Conservation (phyloP, 2,329 filamentous ascomycete species). For the Trichoderma atroviride region DNA sequence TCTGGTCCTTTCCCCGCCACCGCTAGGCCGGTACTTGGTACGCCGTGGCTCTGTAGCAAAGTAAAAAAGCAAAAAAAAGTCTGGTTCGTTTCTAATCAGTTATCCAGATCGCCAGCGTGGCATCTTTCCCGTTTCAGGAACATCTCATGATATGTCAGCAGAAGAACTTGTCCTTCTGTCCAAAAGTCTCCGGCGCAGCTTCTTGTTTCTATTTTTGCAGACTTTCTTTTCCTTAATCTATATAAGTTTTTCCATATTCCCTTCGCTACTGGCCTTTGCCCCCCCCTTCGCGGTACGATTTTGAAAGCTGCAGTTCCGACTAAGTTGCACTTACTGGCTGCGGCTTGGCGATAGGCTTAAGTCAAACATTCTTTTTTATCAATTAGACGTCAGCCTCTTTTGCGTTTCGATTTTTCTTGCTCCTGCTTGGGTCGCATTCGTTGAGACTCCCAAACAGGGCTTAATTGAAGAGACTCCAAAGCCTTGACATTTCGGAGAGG, state of each 20-base stretch:
- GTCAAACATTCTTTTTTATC: slow-evolving; percentile 9
- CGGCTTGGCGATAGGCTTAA: slow-evolving; percentile 16
- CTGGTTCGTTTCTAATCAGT: slow-evolving; percentile 5
- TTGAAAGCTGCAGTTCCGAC: background rate
- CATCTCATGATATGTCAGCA: slow-evolving; percentile 27
- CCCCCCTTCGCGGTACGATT: background rate
- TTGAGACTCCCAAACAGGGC: background rate
- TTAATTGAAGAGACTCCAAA: background rate
- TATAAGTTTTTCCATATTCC: slow-evolving; percentile 10
- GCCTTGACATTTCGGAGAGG: background rate
- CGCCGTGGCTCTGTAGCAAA: background rate
- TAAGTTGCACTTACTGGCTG: slow-evolving; percentile 12
- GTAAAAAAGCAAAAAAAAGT: background rate
- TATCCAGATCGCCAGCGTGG: slow-evolving; percentile 32
- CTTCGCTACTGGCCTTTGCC: background rate
- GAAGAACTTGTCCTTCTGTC: background rate
- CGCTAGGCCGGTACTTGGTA: slow-evolving; percentile 20
- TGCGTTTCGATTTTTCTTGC: background rate
- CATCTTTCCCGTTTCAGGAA: slow-evolving; percentile 28
- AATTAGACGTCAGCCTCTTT: background rate
- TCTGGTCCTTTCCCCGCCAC: slow-evolving; percentile 6
- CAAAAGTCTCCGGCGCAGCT: slow-evolving; percentile 10
- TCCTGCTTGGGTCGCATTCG: background rate
- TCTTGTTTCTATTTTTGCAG: background rate
- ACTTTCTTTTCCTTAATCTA: slow-evolving; percentile 7